Evolutionary conservation across 1,284 basidiomycete species (phyloP).

Genomic region (Boletellus sp.): DNA sequence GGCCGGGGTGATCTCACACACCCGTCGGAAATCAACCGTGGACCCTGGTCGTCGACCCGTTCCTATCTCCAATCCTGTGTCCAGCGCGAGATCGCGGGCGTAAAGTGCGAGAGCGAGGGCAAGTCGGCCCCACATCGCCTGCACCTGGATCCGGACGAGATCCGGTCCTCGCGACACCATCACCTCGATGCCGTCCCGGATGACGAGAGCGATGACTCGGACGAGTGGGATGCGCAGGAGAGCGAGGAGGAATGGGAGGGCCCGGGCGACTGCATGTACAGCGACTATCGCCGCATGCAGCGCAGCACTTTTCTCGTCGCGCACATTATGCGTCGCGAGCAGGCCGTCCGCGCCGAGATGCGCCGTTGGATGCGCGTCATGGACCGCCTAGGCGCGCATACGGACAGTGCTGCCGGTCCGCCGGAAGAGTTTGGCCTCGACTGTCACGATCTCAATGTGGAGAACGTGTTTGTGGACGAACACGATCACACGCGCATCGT

Average conservation of each 20-base stretch:
- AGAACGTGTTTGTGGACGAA: slow-evolving; percentile 77
- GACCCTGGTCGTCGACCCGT: slow-evolving; percentile 62
- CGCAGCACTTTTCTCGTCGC: slow-evolving; percentile 71
- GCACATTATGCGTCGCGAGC: slow-evolving; percentile 60
- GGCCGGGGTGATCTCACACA: slow-evolving; percentile 68
- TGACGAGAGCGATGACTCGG: slow-evolving; percentile 65
- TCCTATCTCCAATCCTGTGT: slow-evolving; percentile 63
- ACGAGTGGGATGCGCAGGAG: slow-evolving; percentile 72
- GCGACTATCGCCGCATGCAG: slow-evolving; percentile 75
- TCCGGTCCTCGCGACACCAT: slow-evolving; percentile 65
- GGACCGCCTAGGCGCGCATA: slow-evolving; percentile 46
- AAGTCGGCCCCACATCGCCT: slow-evolving; percentile 67
- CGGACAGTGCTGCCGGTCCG: slow-evolving; percentile 11
- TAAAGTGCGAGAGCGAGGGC: slow-evolving; percentile 71
- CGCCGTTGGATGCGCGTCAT: slow-evolving; percentile 61
- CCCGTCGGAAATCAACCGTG: slow-evolving; percentile 67
- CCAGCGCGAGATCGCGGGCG: slow-evolving; percentile 62
- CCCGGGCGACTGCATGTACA: slow-evolving; percentile 68
- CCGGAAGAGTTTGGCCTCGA: slow-evolving; percentile 68
- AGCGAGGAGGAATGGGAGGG: slow-evolving; percentile 76
- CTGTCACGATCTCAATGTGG: slow-evolving; percentile 74
- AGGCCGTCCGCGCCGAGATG: slow-evolving; percentile 65
- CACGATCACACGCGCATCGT: slow-evolving; percentile 66
- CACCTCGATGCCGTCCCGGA: slow-evolving; percentile 59
- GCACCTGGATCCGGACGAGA: slow-evolving; percentile 75